Base-by-base conservation (phyloP, 2,329 filamentous ascomycete species). In the Trichophyton verrucosum region DNA sequence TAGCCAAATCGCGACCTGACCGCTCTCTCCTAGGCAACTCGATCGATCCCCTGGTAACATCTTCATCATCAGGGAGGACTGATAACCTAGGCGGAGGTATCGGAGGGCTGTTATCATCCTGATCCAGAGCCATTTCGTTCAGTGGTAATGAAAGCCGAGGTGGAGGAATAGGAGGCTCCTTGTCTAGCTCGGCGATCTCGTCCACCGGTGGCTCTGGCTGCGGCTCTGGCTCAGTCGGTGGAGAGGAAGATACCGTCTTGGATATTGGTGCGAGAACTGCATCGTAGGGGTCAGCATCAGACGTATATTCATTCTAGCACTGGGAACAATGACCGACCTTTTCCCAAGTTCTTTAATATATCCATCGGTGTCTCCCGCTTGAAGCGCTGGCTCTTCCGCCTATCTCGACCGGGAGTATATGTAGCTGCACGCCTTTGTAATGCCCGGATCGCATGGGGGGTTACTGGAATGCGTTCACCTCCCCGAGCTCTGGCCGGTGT, bases 351-450 rank as follows among this genome's bases (percentile, higher is more conserved):
- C 56, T 76, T 73, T 59, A 83, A 67, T 27, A 80, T 76, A 66
- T 82, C 80, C 64, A 82, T 77, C 3, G 80, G 80, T 5, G 81
- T 82, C 67, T 82, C 80, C 46, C 80, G 71, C 66, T 80, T 76
- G 60, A 78, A 64, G 38, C 78, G 72, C 27, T 76, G 76, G 62
- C 80, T 82, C 63, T 77, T 74, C 60, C 80, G 70, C 53, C 77
- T 74, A 65, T 80, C 74, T 11, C 78, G 75, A 38, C 72, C 74
- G 20, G 80, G 78, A 1, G 80, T 81, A 64, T 77, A 77, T 20
- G 61, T 61, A 3, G 76, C 77, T 11, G 78, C 78, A 65, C 80
- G 79, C 65, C 81, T 77, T 68, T 81, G 77, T 30, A 81, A 72
- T 8, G 81, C 80, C 47, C 78, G 75, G 61, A 82, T 75, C 27